Evolutionary conservation across 306 rosid genomes (phyloP).

Genomic region (Glycine soja): DNA sequence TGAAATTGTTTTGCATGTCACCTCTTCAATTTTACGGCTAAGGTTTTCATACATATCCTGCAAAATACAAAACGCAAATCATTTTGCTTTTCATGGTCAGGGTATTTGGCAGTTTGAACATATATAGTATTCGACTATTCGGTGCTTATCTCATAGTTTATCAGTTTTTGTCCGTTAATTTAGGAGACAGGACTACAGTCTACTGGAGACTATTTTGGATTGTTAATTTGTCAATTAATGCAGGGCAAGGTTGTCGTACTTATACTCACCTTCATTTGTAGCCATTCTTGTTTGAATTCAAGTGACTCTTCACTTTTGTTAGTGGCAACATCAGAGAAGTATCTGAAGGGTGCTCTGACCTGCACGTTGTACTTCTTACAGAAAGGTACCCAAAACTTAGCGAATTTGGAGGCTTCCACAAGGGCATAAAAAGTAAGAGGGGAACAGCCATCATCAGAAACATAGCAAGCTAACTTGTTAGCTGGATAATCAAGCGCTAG

Average conservation of each 20-base stretch:
- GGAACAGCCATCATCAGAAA: constrained; percentile 78
- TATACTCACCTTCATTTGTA: constrained; percentile 60
- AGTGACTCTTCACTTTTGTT: neutral
- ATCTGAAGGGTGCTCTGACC: constrained; percentile 70
- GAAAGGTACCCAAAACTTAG: constrained; percentile 69
- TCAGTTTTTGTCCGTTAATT: neutral
- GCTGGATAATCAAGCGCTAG: constrained; percentile 71
- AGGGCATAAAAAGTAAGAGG: constrained; percentile 65
- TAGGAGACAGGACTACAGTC: neutral
- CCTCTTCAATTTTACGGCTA: constrained; percentile 45
- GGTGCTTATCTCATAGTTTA: neutral
- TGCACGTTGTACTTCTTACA: constrained; percentile 62
- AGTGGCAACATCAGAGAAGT: constrained; percentile 41
- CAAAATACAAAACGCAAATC: neutral
- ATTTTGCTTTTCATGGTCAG: neutral
- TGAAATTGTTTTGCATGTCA: constrained; percentile 23
- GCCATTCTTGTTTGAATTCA: constrained; percentile 58
- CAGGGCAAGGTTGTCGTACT: neutral
- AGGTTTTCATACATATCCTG: constrained; percentile 67
- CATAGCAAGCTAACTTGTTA: constrained; percentile 74
- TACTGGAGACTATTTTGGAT: neutral
- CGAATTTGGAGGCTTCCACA: constrained; percentile 63
- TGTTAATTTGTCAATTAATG: neutral
- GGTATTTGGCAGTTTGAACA: neutral
- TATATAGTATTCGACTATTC: neutral